Conservation (phyloP, 306 rosid species). For the Pyrus pyrifolia region DNA sequence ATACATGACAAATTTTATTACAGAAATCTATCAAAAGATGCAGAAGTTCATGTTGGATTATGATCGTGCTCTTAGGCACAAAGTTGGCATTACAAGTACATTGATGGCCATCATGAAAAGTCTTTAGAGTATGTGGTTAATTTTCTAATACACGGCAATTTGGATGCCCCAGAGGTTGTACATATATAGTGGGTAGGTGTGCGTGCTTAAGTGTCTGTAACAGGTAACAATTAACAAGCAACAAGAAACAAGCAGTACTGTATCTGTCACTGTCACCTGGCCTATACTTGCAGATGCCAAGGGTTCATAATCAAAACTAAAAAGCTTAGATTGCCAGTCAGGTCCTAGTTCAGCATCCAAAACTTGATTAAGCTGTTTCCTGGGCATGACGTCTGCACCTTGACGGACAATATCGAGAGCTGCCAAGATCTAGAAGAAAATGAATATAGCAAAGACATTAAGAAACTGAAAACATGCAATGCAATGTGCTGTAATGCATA, state of each 20-base stretch:
- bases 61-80: not conserved
- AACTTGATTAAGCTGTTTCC: constrained; percentile 82
- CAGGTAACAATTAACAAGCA: not conserved
- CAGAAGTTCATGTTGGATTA: not conserved
- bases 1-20: not conserved
- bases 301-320: constrained; percentile 84
- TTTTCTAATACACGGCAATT: not conserved
- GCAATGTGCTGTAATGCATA: not conserved
- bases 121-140: not conserved
- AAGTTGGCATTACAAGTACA: not conserved
- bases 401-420: constrained; percentile 93
- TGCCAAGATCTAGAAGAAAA: constrained; percentile 62
- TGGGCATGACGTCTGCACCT: constrained; percentile 98
- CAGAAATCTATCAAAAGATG: not conserved
- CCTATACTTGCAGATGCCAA: constrained; percentile 96
- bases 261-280: constrained; percentile 46
- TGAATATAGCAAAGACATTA: constrained; percentile 7
- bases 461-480: not conserved
- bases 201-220: not conserved
- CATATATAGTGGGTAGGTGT: not conserved
- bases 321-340: constrained; percentile 68
- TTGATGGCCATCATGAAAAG: not conserved
- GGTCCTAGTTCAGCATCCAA: constrained; percentile 76
- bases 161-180: not conserved
- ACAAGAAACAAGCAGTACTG: not conserved